Conservation (phyloP, 2,329 filamentous ascomycete species). For the Aspergillus japonicus region DNA sequence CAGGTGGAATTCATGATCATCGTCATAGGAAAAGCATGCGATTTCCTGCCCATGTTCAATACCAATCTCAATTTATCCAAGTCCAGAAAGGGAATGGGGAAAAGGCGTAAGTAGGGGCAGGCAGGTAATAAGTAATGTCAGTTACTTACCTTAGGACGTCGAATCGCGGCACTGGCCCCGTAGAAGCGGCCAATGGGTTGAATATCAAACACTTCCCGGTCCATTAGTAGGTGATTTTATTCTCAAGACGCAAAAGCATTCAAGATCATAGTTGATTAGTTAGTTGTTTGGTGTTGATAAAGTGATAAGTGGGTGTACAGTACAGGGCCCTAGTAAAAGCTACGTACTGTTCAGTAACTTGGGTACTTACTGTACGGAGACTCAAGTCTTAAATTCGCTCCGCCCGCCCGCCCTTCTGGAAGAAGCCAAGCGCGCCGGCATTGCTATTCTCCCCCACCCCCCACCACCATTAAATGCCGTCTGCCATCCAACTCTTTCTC, state of each 20-base stretch:
- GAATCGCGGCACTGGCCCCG: constrained; percentile 67
- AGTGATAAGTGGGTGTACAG: too few relatives aligned
- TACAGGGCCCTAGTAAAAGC: too few relatives aligned
- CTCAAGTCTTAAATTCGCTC: background rate
- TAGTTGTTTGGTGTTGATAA: too few relatives aligned
- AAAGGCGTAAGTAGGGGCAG: too few relatives aligned
- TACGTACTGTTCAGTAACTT: too few relatives aligned
- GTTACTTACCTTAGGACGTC: constrained; percentile 64
- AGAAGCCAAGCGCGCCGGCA: constrained; percentile 10
- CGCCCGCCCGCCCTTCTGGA: constrained; percentile 9
- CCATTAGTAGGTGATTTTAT: constrained; percentile 25
- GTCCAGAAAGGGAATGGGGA: background rate
- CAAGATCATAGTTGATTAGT: too few relatives aligned
- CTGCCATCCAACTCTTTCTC: constrained; percentile 7
- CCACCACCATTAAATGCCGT: constrained; percentile 18
- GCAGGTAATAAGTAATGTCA: background rate
- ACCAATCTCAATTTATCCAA: background rate
- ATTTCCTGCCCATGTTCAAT: constrained; percentile 66
- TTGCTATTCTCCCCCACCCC: background rate
- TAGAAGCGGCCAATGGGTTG: constrained; percentile 69
- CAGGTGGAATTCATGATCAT: constrained; percentile 71
- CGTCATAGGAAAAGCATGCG: constrained; percentile 88
- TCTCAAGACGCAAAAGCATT: too few relatives aligned
- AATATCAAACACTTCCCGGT: constrained; percentile 57
- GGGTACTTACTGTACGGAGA: too few relatives aligned